Base-by-base conservation (phyloP, 2,329 filamentous ascomycete species). In the Aspergillus ochraceoroseus region DNA sequence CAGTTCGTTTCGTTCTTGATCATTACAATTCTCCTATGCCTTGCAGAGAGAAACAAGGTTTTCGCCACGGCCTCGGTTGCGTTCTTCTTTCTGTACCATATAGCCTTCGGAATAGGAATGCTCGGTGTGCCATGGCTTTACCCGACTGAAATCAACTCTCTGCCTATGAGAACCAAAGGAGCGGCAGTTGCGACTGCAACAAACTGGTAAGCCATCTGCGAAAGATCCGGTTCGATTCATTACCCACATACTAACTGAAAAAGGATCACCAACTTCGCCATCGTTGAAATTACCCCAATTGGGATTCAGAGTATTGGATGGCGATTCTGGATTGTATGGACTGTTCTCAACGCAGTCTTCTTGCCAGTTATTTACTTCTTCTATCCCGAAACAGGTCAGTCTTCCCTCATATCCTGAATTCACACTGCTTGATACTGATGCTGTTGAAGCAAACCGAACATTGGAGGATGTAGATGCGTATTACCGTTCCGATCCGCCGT, bases 21-120 rank as follows among this genome's bases (percentile, higher is more conserved):
- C 46, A 75, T 77, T 51, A 75, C 72, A 0, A 61, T 74, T 9
- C 65, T 71, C n/a, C 61, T 76, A 5, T 58, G 66, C 1, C 70
- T 66, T 45, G 65, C 64, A 1, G 42, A 46, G 19, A 19, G 15
- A 1, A 27, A 30, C 5, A 8, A 3, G 1, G 19, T 27, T 19
- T 30, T 42, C 42, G 35, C 38, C 2, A 36, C 47, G 12, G 72
- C 65, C 0, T 68, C 67, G 0, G 65, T 72, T 28, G 67, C 66
- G 0, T 74, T 74, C 51, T 74, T 76, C 61, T 75, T 75, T 53
- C 49, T 74, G 0, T 75, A 71, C 57, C 72, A 73, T 47, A 60
- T 72, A 23, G 70, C 70, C 52, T 75, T 76, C 50, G 70, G 70
- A 9, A 66, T 73, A 25, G 68, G 68, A 5, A 70, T 47, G 48